Percentiles rank a stretch among this genome's conserved stretches.
These are phyloP conservation scores for Lipomyces mesembrius DNA, from an alignment of 805 yeast species.

Conservation along the genomic window DNA sequence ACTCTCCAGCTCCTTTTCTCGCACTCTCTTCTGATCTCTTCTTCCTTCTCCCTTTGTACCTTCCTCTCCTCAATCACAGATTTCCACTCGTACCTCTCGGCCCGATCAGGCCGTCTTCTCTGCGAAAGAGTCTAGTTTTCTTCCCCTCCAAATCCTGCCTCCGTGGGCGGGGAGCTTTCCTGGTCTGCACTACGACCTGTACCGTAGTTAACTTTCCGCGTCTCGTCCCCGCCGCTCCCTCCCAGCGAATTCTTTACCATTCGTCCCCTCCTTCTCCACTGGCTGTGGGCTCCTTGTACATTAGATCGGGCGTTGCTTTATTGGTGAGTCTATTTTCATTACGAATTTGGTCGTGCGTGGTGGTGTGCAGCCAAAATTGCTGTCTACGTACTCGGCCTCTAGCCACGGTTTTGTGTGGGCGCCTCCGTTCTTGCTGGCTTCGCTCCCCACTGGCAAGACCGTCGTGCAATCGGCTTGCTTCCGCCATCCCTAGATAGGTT, in stretches of 20 bases:
- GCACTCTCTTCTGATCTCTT: conserved; percentile 7
- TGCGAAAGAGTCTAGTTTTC: background rate
- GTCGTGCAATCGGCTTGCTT: background rate
- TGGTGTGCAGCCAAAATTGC: background rate
- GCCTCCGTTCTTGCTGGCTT: background rate
- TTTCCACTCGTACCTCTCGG: background rate
- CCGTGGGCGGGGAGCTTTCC: background rate
- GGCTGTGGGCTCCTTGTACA: conserved; percentile 17
- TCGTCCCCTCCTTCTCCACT: conserved; percentile 2
- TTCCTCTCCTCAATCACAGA: conserved; percentile 2
- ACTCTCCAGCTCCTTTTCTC: conserved; percentile 12
- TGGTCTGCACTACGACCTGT: background rate
- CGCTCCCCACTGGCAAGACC: background rate
- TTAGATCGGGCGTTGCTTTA: conserved; percentile 19
- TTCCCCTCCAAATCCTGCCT: background rate
- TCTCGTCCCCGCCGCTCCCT: background rate
- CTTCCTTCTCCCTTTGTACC: conserved; percentile 7
- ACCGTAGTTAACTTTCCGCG: background rate
- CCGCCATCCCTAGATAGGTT: background rate
- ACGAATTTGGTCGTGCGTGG: background rate
- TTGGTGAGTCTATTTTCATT: conserved; percentile 2
- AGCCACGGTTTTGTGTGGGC: background rate
- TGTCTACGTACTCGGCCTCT: background rate
- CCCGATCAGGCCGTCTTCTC: background rate
- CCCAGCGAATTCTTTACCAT: conserved; percentile 3